Evolutionary conservation across 441 rosid genomes (phyloP).

Genomic region (Eruca vesicaria): DNA sequence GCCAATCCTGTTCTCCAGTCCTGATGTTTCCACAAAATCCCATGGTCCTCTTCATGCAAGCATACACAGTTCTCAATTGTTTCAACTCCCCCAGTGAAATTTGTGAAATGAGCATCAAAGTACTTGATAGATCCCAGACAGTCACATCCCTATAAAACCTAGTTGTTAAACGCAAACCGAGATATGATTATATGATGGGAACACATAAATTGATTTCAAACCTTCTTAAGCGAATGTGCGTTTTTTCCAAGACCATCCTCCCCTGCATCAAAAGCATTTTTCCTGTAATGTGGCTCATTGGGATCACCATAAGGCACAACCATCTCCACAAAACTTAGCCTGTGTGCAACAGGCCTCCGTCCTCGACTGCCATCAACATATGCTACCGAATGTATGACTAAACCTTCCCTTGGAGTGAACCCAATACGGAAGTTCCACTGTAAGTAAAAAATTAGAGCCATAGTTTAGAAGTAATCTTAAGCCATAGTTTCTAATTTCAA

Average conservation of each 20-base stretch:
- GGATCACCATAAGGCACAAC: constrained; percentile 97
- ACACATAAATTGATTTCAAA: constrained; percentile 23
- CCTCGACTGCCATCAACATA: constrained; percentile 89
- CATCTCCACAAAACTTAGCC: constrained; percentile 93
- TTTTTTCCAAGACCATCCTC: constrained; percentile 97
- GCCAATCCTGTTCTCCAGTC: constrained; percentile 97
- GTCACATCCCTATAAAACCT: constrained; percentile 73
- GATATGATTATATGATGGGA: constrained; percentile 3
- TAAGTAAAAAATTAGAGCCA: constrained; percentile 30
- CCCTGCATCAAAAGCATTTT: constrained; percentile 95
- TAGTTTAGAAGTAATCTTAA: neutral
- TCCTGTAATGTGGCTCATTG: constrained; percentile 86
- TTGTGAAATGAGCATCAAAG: constrained; percentile 87
- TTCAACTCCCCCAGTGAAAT: constrained; percentile 92
- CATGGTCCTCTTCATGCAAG: constrained; percentile 93
- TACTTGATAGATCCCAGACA: constrained; percentile 86
- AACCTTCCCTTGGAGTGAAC: constrained; percentile 86
- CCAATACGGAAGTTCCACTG: constrained; percentile 97
- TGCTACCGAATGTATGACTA: constrained; percentile 87
- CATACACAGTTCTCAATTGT: constrained; percentile 90
- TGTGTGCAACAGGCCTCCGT: constrained; percentile 80
- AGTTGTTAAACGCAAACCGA: constrained; percentile 9
- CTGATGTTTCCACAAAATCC: constrained; percentile 91
- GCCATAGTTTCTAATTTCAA: neutral
- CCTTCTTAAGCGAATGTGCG: constrained; percentile 92